Percentiles rank a stretch among this genome's conserved stretches.
Evolutionary conservation across 352 stramenopile genomes (phyloP).

Genomic region (Globisporangium rhizosaccharum): DNA sequence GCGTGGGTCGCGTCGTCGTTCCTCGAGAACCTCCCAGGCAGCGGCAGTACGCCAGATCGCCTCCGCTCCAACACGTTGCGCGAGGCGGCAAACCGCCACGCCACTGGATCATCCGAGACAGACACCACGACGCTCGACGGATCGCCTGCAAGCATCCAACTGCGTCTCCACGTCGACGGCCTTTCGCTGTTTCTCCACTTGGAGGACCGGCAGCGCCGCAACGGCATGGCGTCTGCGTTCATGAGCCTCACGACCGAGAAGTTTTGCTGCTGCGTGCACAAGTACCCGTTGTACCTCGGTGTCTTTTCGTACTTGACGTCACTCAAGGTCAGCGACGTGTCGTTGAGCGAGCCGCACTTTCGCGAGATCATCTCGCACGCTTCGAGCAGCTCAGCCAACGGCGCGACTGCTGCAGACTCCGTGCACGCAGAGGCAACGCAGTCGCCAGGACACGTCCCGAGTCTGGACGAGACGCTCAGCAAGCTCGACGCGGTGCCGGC

Average conservation of each 20-base stretch:
- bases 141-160: conserved; percentile 42
- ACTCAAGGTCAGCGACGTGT: conserved; percentile 66
- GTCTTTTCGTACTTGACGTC: conserved; percentile 69
- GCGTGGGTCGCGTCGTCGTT: conserved; percentile 56
- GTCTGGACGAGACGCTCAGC: conserved; percentile 48
- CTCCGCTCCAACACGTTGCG: too few relatives aligned
- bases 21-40: conserved; percentile 31
- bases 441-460: conserved; percentile 41
- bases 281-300: conserved; percentile 60
- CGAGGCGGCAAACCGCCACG: conserved; percentile 3
- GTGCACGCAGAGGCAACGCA: not conserved
- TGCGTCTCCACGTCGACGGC: conserved; percentile 69
- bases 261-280: conserved; percentile 69
- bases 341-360: conserved; percentile 48
- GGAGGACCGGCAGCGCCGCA: conserved; percentile 25
- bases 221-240: conserved; percentile 38
- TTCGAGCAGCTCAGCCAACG: conserved; percentile 4
- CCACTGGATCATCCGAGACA: conserved; percentile 9
- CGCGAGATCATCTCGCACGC: conserved; percentile 64
- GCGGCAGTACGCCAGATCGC: conserved; percentile 2
- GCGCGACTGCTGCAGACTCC: not conserved
- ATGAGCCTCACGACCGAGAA: conserved; percentile 60
- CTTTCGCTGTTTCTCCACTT: conserved; percentile 66
- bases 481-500: conserved; percentile 49
- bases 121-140: conserved; percentile 16